Base-by-base conservation (phyloP, 1,284 basidiomycete genomes). In the Rhizoctonia solani region DNA sequence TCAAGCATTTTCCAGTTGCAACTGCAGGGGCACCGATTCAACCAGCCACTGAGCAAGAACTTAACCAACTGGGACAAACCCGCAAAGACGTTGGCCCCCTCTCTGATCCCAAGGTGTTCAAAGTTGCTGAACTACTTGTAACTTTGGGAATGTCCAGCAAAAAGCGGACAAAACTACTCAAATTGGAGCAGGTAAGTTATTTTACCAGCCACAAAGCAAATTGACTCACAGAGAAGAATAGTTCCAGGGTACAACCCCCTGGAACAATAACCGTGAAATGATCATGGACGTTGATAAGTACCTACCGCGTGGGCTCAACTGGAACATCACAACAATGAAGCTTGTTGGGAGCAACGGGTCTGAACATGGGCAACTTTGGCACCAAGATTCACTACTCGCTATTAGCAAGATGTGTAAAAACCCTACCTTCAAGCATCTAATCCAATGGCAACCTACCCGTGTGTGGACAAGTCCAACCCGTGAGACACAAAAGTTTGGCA, bases 401-500 rank as follows among this genome's bases (percentile, higher is more conserved):
- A n/a, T n/a, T n/a, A n/a, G n/a, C n/a, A n/a, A n/a, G n/a, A n/a
- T n/a, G n/a, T n/a, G n/a, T n/a, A n/a, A n/a, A n/a, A n/a, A n/a
- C n/a, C n/a, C n/a, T n/a, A n/a, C n/a, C n/a, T n/a, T n/a, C n/a
- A n/a, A n/a, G n/a, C n/a, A n/a, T n/a, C n/a, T n/a, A n/a, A n/a
- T n/a, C n/a, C n/a, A n/a, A n/a, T n/a, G n/a, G n/a, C n/a, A n/a
- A n/a, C n/a, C n/a, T n/a, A n/a, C n/a, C n/a, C n/a, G n/a, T n/a
- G n/a, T n/a, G 72, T 41, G 53, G 5, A 47, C 74, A 0, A 71
- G 79, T 58, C 75, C 76, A 19, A 71, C 79, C 0, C 74, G 76
- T 39, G 75, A 74, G 34, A 70, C 79, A 9, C 30, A 58, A 79
- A n/a, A n/a, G n/a, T n/a, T n/a, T n/a, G n/a, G n/a, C n/a, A n/a